These are phyloP conservation scores for Cicer judaicum DNA, from an alignment of 306 rosid species.

Conservation along the genomic window DNA sequence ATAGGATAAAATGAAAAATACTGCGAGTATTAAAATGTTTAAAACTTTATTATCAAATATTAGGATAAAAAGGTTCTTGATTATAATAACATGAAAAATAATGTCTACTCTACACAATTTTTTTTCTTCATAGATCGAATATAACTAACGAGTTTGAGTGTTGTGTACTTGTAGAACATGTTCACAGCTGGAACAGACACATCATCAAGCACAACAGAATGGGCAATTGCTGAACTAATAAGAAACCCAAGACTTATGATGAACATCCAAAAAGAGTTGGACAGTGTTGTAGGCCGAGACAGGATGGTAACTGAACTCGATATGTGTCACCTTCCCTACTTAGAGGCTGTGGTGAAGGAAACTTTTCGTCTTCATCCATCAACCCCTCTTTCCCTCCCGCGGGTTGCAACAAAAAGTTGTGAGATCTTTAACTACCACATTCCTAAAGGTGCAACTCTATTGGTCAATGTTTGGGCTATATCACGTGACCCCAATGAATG, in stretches of 20 bases:
- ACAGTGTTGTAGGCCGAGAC: conserved; percentile 61
- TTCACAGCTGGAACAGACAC: conserved; percentile 83
- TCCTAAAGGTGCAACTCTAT: conserved; percentile 73
- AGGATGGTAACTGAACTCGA: conserved; percentile 62
- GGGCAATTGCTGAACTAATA: conserved; percentile 75
- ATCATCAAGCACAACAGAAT: conserved; percentile 79
- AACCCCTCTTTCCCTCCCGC: conserved; percentile 88
- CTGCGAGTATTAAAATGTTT: too few species aligned
- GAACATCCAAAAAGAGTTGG: conserved; percentile 64
- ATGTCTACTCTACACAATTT: too few species aligned
- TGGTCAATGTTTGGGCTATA: conserved; percentile 86
- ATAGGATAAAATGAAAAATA: too few species aligned
- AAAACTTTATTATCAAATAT: too few species aligned
- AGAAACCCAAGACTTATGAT: conserved; percentile 55
- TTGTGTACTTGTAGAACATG: conserved; percentile 53
- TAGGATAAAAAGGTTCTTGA: too few species aligned
- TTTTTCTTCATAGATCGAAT: too few species aligned
- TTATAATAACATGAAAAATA: too few species aligned
- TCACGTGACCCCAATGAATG: conserved; percentile 72
- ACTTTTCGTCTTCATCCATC: conserved; percentile 84
- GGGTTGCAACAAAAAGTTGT: conserved; percentile 57
- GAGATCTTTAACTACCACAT: conserved; percentile 65
- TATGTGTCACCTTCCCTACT: conserved; percentile 58
- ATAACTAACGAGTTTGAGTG: background rate
- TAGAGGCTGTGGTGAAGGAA: conserved; percentile 84